Evolutionary conservation across 768 basidiomycete species (phyloP).

Genomic region (Tylopilus plumbeoviolaceoides): DNA sequence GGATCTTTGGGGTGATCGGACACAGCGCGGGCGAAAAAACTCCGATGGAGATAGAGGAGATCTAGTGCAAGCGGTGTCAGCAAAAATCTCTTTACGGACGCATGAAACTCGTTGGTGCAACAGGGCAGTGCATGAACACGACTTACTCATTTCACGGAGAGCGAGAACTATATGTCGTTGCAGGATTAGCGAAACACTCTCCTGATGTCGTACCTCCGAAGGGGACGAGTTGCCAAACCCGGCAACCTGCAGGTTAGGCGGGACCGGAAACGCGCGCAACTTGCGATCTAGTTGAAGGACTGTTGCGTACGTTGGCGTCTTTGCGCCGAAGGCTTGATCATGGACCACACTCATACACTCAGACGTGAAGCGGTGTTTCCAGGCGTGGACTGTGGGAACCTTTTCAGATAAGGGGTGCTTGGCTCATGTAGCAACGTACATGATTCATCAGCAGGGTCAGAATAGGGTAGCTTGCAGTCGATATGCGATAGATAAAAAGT

Average conservation of each 20-base stretch:
- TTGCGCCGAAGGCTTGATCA: conserved; percentile 69
- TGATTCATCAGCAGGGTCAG: conserved; percentile 48
- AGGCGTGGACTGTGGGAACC: conserved; percentile 47
- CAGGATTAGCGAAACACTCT: conserved; percentile 42
- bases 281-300: conserved; percentile 66
- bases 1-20: conserved; percentile 73
- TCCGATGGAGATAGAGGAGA: conserved; percentile 66
- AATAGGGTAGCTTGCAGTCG: conserved; percentile 59
- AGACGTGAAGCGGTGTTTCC: conserved; percentile 67
- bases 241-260: conserved; percentile 60
- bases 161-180: conserved; percentile 68
- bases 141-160: conserved; percentile 66
- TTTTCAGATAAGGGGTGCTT: conserved; percentile 3
- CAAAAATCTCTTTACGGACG: neutral
- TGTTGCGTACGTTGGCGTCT: conserved; percentile 62
- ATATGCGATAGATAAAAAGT: conserved; percentile 65
- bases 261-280: conserved; percentile 64
- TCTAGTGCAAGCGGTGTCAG: conserved; percentile 37
- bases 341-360: conserved; percentile 68
- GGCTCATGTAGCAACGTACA: conserved; percentile 41
- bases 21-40: conserved; percentile 70
- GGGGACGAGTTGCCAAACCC: conserved; percentile 56
- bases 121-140: neutral
- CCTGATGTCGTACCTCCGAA: conserved; percentile 38
- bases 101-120: neutral